Base-by-base conservation (phyloP, 352 stramenopile genomes). In the Phytopythium ostracodes region DNA sequence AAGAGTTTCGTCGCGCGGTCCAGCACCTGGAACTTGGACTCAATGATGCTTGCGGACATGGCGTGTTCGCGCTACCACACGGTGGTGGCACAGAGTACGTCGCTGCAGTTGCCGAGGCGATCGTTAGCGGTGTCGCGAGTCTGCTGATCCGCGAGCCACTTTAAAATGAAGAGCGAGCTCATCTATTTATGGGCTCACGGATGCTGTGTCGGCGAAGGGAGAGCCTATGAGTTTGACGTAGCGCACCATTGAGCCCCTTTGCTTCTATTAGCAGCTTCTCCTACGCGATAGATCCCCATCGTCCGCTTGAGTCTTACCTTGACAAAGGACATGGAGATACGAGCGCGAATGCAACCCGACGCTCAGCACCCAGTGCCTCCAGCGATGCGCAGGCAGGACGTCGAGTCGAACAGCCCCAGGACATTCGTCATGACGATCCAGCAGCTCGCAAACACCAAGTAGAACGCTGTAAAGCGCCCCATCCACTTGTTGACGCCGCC, bases 401-500 rank as follows among this genome's bases (percentile, higher is more conserved):
- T 91, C n/a, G 70, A 78, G 27, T 77, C 63, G 43, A 61, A 87
- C 2, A 89, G 62, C 53, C 71, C 76, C 24, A 91, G 35, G 44
- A 86, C 59, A 59, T 89, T 89, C 17, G 76, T 88, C 71, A 81
- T 86, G 59, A 89, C 56, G 42, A 75, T 81, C 77, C 77, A 89
- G 31, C 56, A 52, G 60, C 87, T 71, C 43, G 73, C 68, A n/a
- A 89, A 85, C 0, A 56, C 61, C 1, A 86, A 56, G 46, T 81
- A 77, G 42, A 59, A 62, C 25, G 73, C 40, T 12, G 75, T 83
- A 11, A 80, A 35, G 0, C 44, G 68, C 15, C 75, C 77, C 18
- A 79, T n/a, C 8, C 73, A 14, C 50, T 79, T 76, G 66, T 60
- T 89, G 55, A 70, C 77, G 51, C 66, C 65, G 46, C 77, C 79